These are phyloP conservation scores for Geranium brycei DNA, from an alignment of 345 rosid species.

Conservation along the genomic window DNA sequence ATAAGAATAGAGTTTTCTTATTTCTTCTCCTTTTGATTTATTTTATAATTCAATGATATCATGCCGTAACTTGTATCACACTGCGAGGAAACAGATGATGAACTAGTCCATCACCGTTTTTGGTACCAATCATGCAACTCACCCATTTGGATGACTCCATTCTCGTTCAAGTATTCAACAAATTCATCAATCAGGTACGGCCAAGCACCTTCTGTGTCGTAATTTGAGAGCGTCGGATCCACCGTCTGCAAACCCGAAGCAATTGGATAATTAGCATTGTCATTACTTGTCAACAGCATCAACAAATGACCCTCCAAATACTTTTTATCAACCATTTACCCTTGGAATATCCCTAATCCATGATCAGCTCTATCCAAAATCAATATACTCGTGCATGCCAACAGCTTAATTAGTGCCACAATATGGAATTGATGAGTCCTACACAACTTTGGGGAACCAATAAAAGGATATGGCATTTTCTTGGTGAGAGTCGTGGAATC, in stretches of 20 bases:
- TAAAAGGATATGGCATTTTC: no score
- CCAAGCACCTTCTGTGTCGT: slow-evolving; percentile 96
- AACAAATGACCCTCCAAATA: not conserved
- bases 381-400: no score
- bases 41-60: not conserved
- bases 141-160: slow-evolving; percentile 28
- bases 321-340: not conserved
- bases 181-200: slow-evolving; percentile 95
- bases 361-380: no score
- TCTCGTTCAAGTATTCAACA: slow-evolving; percentile 79
- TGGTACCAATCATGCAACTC: slow-evolving; percentile 15
- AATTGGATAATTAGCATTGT: not conserved
- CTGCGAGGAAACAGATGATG: not conserved
- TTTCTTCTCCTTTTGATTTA: no score
- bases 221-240: slow-evolving; percentile 52
- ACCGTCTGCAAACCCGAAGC: slow-evolving; percentile 35
- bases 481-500: no score
- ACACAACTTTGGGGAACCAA: no score
- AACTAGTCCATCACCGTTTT: slow-evolving; percentile 8
- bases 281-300: not conserved
- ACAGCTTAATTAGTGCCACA: no score
- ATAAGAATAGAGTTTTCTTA: no score
- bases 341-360: not conserved
- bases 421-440: no score
- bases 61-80: no score